Evolutionary conservation across 2,329 filamentous ascomycete genomes (phyloP), one percentile per base, ranked within the genome.

Genomic region (Pleomassaria siparia): DNA sequence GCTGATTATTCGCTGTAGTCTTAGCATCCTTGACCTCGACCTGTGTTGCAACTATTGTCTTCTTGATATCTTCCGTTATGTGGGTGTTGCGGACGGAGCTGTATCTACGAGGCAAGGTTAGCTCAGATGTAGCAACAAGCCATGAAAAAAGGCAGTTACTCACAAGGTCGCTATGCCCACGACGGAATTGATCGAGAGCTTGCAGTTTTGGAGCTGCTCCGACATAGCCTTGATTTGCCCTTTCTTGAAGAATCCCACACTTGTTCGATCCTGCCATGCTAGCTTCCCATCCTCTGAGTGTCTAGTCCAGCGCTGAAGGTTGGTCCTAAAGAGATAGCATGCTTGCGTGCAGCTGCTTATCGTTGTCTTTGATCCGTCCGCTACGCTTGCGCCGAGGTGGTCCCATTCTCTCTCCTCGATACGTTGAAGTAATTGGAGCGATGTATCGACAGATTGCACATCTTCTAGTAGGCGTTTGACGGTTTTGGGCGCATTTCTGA

Each of bases 211-310:
- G 51, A 70, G 62, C 56, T 69, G 64, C 50, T 66, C 60, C 21
- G 63, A 68, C 50, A 68, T 68, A 36, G 66, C 60, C 53, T 64
- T 68, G 18, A 65, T 53, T 51, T 68, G 52, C 39, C 54, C 50
- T 53, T 70, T 49, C 58, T 65, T 70, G 51, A 70, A 62, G 55
- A 70, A 60, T 49, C 68, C 66, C 20, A 70, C 62, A 43, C 53
- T 69, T 53, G 60, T 56, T 54, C 60, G 56, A 50, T 69, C 67
- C 49, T 51, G 56, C 60, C 54, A 67, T 46, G 60, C 47, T 21
- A 71, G 51, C 43, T 59, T 69, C 39, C 64, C 58, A 46, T 63
- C 59, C 43, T 65, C 55, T 32, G 60, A 67, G 46, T 68, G 64
- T 54, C 59, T 60, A 24, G 66, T 70, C 66, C 64, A 70, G 40